These are phyloP conservation scores for Flaveria trinervia DNA, from an alignment of 129 eudicot species.

Conservation along the genomic window DNA sequence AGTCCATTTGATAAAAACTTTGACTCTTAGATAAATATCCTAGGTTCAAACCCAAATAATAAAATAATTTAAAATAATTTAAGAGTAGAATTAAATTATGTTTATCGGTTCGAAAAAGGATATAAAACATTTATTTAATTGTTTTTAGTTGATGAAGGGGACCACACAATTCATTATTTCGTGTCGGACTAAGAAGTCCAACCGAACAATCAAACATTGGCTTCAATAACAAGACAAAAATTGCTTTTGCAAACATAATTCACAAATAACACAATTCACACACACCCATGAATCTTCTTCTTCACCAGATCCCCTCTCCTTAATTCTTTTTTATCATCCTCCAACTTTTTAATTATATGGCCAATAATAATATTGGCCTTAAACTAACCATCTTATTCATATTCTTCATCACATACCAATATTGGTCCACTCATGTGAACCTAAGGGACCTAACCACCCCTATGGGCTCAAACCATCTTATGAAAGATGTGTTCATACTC, in stretches of 20 bases:
- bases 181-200: not conserved
- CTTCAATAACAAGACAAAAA: constrained; percentile 28
- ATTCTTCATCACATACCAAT: constrained; percentile 26
- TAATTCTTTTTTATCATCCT: not conserved
- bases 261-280: not conserved
- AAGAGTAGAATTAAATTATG: no score
- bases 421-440: constrained; percentile 25
- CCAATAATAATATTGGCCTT: constrained; percentile 21
- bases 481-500: constrained; percentile 55
- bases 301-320: constrained; percentile 10
- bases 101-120: no score
- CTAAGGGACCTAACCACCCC: not conserved
- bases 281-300: constrained; percentile 1
- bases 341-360: not conserved
- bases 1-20: no score
- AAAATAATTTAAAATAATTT: no score
- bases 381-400: constrained; percentile 32
- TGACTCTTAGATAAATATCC: no score
- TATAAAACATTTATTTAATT: no score
- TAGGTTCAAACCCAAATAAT: no score
- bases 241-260: constrained; percentile 12
- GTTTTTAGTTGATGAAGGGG: not conserved
- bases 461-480: not conserved
- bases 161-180: not conserved
- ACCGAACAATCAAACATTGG: constrained; percentile 12